Conservation (phyloP, 73 alveolate genomes). For the Breviolum minutum region DNA sequence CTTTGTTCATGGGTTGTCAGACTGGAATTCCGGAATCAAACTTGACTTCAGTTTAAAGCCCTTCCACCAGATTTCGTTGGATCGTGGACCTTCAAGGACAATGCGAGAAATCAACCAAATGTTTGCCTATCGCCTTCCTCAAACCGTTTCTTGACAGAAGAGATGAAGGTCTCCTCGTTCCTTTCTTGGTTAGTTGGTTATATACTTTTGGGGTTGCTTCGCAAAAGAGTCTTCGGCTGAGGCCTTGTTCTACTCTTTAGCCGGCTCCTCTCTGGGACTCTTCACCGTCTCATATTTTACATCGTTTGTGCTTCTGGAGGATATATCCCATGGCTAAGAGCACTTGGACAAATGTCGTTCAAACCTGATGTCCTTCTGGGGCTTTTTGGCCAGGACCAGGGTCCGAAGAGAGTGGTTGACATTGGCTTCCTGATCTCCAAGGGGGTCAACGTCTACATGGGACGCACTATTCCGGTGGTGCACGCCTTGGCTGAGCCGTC, state of each 20-base stretch:
- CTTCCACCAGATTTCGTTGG: background rate
- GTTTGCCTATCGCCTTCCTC: constrained; percentile 73
- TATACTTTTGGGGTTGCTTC: background rate
- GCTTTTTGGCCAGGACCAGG: constrained; percentile 9
- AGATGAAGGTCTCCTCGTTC: too few species aligned
- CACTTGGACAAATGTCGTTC: background rate
- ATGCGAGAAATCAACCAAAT: constrained; percentile 84
- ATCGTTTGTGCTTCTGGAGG: constrained; percentile 64
- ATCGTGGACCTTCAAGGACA: background rate
- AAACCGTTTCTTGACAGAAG: background rate
- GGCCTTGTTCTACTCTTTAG: constrained; percentile 86
- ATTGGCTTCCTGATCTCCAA: constrained; percentile 87
- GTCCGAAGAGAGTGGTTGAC: constrained; percentile 75
- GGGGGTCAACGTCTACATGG: constrained; percentile 83
- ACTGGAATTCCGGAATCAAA: too few species aligned
- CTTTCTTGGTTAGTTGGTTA: background rate
- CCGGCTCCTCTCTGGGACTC: constrained; percentile 77
- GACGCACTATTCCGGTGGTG: constrained; percentile 64
- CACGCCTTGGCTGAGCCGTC: background rate
- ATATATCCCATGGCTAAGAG: background rate
- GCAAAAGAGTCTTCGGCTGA: background rate
- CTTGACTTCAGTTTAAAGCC: too few species aligned
- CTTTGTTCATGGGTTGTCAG: background rate
- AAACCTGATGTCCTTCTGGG: background rate
- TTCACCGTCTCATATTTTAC: constrained; percentile 84